Base-by-base conservation (phyloP, 768 basidiomycete species). In the Agrocybe pediades region DNA sequence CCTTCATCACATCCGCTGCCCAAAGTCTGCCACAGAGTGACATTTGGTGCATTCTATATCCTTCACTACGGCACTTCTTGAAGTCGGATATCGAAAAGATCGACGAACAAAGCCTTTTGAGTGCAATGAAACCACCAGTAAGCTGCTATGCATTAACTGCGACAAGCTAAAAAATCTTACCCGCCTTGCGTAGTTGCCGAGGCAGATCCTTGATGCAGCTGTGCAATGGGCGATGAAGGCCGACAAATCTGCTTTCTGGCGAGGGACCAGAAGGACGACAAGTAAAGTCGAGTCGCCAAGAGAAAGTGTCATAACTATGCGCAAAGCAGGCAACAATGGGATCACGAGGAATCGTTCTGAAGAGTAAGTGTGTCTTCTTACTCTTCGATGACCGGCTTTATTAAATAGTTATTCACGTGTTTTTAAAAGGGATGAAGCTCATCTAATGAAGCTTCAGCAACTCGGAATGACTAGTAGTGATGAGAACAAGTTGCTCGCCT, bases 1-100 rank as follows among this genome's bases (percentile, higher is more conserved):
- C 92, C 0, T 95, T 99, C 66, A 87, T 98, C 41, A 87, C 92
- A 2, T 86, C 92, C 3, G 88, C 92, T 8, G 87, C 90, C 2
- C 85, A 86, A 40, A 87, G 90, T 57, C 80, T 99, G 6, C 90
- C 89, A 0, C 70, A 77, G 2, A 94, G 92, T 49, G 97, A 99
- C 65, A 86, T 93, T 19, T 98, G 97, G 96, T 98, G 95, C 63
- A 96, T 98, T 39, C 69, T 99, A 8, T 98, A 98, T 61, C 96
- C 97, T 0, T 91, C 90, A 0, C 71, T 98, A 39, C 81, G 91
- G 42, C 88, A 94, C 62, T 85, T 95, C 54, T 74, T 98, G 33
- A 88, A 87, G 53, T 91, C 86, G 2, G 97, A 98, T 60, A 75
- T 98, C 19, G 79, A 77, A 2, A 77, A 78, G 6, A 81, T 98